Conservation (phyloP, 805 yeast species). For the Nakazawaea ishiwadae region DNA sequence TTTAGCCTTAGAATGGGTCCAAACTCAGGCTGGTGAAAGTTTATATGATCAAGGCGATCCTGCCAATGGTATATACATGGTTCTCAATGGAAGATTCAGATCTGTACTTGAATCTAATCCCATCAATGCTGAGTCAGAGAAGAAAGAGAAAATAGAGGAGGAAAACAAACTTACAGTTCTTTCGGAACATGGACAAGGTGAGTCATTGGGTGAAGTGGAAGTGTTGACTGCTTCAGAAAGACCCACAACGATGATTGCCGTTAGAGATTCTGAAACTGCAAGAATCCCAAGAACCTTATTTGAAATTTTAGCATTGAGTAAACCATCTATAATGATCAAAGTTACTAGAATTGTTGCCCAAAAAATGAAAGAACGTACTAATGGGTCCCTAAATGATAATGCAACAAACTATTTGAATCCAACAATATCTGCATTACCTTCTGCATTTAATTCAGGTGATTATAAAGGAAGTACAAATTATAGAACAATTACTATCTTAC, state of each 20-base stretch:
- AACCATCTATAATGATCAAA: constrained; percentile 87
- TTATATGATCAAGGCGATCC: constrained; percentile 77
- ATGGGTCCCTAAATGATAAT: constrained; percentile 13
- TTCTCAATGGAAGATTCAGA: constrained; percentile 82
- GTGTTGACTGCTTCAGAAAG: constrained; percentile 79
- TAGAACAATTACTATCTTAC: constrained; percentile 81
- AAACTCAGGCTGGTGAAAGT: constrained; percentile 78
- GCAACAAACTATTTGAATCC: constrained; percentile 13
- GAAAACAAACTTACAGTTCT: constrained; percentile 37
- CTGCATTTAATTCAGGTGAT: constrained; percentile 6
- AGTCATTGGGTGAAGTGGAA: constrained; percentile 92
- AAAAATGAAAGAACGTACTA: constrained; percentile 24
- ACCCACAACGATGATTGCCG: constrained; percentile 69
- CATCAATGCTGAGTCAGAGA: not conserved
- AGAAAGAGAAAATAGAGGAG: constrained; percentile 4
- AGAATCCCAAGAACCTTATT: constrained; percentile 87
- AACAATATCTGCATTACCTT: constrained; percentile 25
- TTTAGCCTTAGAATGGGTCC: constrained; percentile 94
- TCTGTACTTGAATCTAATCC: constrained; percentile 35
- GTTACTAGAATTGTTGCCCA: constrained; percentile 84
- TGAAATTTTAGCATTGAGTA: constrained; percentile 75
- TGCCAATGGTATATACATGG: constrained; percentile 89
- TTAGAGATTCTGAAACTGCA: constrained; percentile 91
- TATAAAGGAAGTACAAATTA: constrained; percentile 43
- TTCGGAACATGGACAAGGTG: constrained; percentile 85